These are phyloP conservation scores for Fraxinus platypoda DNA, from an alignment of 305 asterid genomes.

Conservation along the genomic window DNA sequence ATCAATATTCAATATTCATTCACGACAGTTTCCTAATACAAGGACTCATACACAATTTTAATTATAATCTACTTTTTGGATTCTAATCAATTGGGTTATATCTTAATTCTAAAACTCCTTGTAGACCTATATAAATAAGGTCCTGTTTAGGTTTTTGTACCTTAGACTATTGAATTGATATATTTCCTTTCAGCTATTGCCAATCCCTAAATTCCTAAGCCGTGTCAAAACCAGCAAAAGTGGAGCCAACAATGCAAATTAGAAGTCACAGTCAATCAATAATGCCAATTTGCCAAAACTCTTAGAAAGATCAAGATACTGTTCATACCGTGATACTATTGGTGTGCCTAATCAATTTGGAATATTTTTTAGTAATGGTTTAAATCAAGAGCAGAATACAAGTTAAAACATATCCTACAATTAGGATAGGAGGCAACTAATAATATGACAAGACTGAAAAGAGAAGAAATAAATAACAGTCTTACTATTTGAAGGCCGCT, in stretches of 20 bases:
- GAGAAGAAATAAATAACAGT: conserved; percentile 9
- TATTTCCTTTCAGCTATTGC: neutral
- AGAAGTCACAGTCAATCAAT: neutral
- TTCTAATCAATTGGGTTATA: neutral
- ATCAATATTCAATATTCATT: neutral
- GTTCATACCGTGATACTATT: neutral
- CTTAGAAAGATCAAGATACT: neutral
- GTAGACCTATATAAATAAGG: neutral
- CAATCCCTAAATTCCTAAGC: neutral
- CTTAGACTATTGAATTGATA: neutral
- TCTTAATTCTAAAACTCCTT: neutral
- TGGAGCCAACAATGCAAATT: neutral
- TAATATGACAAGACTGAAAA: neutral
- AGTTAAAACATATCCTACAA: neutral
- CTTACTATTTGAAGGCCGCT: conserved; percentile 92
- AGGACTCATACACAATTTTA: neutral
- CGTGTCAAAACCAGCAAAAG: neutral
- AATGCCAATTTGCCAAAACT: neutral
- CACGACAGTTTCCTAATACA: neutral
- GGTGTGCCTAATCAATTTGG: neutral
- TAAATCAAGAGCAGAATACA: neutral
- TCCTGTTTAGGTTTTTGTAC: neutral
- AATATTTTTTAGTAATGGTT: neutral
- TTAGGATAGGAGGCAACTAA: neutral
- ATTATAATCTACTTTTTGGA: neutral